A percentile compares a stretch with the other conserved stretches of the same genome.
Conservation (phyloP, 1,284 basidiomycete species). For the Trametes pubescens region DNA sequence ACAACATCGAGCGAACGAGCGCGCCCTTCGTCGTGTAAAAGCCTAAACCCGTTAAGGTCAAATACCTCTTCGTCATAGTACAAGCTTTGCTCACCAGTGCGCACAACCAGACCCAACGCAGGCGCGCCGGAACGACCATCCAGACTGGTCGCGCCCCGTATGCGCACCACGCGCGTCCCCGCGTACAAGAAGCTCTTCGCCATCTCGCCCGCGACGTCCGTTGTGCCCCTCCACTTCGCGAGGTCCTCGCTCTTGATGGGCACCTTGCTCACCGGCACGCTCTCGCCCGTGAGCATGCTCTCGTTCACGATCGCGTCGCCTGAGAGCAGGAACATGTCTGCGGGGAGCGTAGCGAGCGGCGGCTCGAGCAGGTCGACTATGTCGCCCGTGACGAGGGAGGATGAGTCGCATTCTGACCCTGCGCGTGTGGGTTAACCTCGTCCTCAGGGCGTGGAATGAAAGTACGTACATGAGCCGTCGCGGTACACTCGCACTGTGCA, state of each 20-base stretch:
- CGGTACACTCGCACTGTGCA: constrained; percentile 82
- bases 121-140: constrained; percentile 65
- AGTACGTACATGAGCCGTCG: constrained; percentile 74
- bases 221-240: constrained; percentile 71
- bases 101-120: constrained; percentile 89
- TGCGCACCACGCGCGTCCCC: constrained; percentile 92
- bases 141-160: constrained; percentile 72
- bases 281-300: constrained; percentile 98
- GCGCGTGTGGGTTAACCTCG: constrained; percentile 1
- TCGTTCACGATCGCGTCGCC: constrained; percentile 99
- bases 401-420: constrained; percentile 83
- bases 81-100: constrained; percentile 69
- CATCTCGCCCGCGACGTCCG: constrained; percentile 74
- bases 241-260: constrained; percentile 81
- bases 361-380: constrained; percentile 89
- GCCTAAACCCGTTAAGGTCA: constrained; percentile 52
- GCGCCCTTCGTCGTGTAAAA: constrained; percentile 99
- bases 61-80: neutral
- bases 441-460: constrained; percentile 19
- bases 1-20: constrained; percentile 96
- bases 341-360: constrained; percentile 82
- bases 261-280: constrained; percentile 90
- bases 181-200: constrained; percentile 91
- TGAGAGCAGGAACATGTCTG: constrained; percentile 91
- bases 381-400: constrained; percentile 91